These are phyloP conservation scores for Fusarium metavorans DNA, from an alignment of 2,329 filamentous ascomycete species.

Conservation along the genomic window DNA sequence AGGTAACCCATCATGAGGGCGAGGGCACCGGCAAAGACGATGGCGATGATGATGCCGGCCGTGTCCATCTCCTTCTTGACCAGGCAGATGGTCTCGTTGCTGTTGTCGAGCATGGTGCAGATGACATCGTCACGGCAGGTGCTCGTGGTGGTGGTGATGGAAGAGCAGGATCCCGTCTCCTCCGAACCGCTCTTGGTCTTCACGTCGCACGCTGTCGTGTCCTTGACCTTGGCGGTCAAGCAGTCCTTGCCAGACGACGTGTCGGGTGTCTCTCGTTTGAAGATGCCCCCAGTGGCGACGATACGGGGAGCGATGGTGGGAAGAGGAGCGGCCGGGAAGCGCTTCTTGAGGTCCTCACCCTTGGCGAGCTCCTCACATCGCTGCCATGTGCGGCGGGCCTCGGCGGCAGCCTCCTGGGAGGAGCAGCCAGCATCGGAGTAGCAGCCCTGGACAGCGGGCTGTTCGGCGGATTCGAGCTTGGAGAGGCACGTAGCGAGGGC, in stretches of 20 bases:
- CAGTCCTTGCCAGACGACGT: slow-evolving; percentile 46
- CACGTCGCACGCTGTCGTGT: slow-evolving; percentile 52
- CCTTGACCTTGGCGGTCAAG: slow-evolving; percentile 50
- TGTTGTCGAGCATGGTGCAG: slow-evolving; percentile 55
- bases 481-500: slow-evolving; percentile 59
- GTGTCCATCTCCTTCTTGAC: slow-evolving; percentile 55
- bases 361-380: slow-evolving; percentile 49
- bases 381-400: slow-evolving; percentile 46
- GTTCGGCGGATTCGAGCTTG: slow-evolving; percentile 46
- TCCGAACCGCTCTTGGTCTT: slow-evolving; percentile 52
- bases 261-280: slow-evolving; percentile 27
- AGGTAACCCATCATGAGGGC: slow-evolving; percentile 54
- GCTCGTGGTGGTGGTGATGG: slow-evolving; percentile 49
- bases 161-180: slow-evolving; percentile 55
- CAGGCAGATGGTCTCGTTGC: slow-evolving; percentile 57
- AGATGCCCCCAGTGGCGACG: slow-evolving; percentile 12
- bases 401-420: slow-evolving; percentile 43
- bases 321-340: slow-evolving; percentile 39
- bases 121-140: slow-evolving; percentile 58
- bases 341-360: slow-evolving; percentile 47
- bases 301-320: slow-evolving; percentile 33
- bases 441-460: slow-evolving; percentile 54
- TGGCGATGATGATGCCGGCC: slow-evolving; percentile 60
- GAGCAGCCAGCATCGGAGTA: slow-evolving; percentile 53
- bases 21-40: slow-evolving; percentile 59